Conservation (phyloP, 139 green algal species). For the Chlorella sp. region DNA sequence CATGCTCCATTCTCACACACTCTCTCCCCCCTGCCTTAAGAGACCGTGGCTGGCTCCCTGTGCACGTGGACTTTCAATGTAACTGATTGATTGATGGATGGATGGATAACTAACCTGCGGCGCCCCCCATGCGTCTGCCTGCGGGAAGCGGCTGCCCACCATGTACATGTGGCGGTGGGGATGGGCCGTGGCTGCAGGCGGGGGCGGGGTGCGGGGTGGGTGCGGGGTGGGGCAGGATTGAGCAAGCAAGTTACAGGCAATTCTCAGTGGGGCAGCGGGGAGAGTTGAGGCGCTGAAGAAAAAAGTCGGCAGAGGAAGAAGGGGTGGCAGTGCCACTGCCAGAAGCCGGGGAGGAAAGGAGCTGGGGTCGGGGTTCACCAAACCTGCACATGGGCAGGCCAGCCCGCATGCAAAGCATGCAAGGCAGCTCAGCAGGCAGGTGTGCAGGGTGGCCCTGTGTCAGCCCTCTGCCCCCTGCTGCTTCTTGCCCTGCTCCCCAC, state of each 20-base stretch:
- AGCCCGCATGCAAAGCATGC: not conserved
- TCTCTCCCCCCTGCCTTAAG: too few relatives aligned
- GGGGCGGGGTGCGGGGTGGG: not conserved
- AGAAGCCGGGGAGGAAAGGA: too few relatives aligned
- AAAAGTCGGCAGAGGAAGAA: not conserved
- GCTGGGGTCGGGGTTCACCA: too few relatives aligned
- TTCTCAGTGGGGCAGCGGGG: not conserved
- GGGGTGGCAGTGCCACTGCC: too few relatives aligned
- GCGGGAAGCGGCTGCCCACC: slow-evolving; percentile 5
- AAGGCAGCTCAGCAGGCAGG: not conserved
- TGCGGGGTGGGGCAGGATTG: not conserved
- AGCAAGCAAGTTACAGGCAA: not conserved
- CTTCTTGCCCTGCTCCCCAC: not conserved
- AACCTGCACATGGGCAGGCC: too few relatives aligned
- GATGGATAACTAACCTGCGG: slow-evolving; percentile 34
- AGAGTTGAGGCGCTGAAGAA: not conserved
- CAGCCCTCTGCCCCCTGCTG: not conserved
- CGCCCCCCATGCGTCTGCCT: slow-evolving; percentile 26
- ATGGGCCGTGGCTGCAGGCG: not conserved
- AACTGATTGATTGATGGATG: too few relatives aligned
- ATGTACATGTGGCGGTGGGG: slow-evolving; percentile 31
- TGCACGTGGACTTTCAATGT: too few relatives aligned
- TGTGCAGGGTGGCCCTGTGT: not conserved
- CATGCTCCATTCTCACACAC: too few relatives aligned
- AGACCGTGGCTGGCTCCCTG: too few relatives aligned